Conservation (phyloP, 345 rosid genomes). For the Tarenaya hassleriana region DNA sequence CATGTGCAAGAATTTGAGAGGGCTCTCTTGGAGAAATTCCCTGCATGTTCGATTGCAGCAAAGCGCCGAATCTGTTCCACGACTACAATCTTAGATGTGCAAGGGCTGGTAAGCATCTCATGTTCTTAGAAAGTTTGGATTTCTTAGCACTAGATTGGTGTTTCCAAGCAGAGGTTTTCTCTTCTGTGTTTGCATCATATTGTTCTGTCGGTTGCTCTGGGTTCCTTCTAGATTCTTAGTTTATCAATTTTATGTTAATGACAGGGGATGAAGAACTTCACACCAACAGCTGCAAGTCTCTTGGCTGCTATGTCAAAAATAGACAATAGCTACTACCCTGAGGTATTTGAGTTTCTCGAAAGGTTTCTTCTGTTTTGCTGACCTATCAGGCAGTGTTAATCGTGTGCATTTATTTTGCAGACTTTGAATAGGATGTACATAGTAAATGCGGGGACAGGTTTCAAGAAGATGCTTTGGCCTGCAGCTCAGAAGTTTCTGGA, state of each 20-base stretch:
- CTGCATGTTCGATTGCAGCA: conserved; percentile 89
- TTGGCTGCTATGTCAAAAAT: conserved; percentile 71
- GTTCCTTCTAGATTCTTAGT: conserved; percentile 23
- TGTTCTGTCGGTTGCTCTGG: background rate
- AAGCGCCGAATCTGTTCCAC: conserved; percentile 69
- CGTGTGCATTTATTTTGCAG: conserved; percentile 38
- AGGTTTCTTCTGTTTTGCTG: conserved; percentile 4
- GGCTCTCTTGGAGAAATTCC: conserved; percentile 77
- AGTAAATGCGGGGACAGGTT: conserved; percentile 93
- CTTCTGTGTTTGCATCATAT: background rate
- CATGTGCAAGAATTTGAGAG: conserved; percentile 96
- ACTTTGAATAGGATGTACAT: conserved; percentile 82
- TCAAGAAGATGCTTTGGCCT: conserved; percentile 98
- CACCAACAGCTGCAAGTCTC: conserved; percentile 78
- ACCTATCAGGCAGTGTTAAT: background rate
- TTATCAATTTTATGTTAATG: conserved; percentile 23
- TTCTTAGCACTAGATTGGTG: conserved; percentile 3
- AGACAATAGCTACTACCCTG: conserved; percentile 90
- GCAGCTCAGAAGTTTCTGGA: conserved; percentile 96
- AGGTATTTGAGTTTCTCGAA: conserved; percentile 43
- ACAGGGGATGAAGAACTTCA: conserved; percentile 90
- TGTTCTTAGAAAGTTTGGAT: background rate
- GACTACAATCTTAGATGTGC: conserved; percentile 85
- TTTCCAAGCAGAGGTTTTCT: conserved; percentile 13
- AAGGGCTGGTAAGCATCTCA: conserved; percentile 64